Conservation (phyloP, 805 yeast genomes). For the Cyberlindnera petersonii region DNA sequence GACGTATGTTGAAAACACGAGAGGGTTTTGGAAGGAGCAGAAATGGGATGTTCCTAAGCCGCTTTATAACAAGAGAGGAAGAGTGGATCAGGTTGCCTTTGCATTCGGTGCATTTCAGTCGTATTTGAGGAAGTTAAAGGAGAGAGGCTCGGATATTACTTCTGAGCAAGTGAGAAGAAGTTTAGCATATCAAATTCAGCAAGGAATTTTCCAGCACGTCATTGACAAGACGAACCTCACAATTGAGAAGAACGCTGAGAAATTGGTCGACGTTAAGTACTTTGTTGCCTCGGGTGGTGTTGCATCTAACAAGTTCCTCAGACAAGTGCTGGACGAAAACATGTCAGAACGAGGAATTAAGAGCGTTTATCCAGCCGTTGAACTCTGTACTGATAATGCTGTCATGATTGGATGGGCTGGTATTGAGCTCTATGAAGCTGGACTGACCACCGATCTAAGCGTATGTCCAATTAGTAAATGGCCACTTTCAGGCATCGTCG, state of each 20-base stretch:
- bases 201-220: constrained; percentile 67
- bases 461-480: constrained; percentile 74
- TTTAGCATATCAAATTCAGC: constrained; percentile 58
- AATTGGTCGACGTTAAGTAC: constrained; percentile 41
- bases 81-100: constrained; percentile 47
- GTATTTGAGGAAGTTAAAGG: constrained; percentile 40
- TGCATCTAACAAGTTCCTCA: constrained; percentile 63
- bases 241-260: constrained; percentile 36
- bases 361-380: constrained; percentile 64
- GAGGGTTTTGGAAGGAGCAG: constrained; percentile 28
- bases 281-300: constrained; percentile 94
- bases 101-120: constrained; percentile 79
- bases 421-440: constrained; percentile 68
- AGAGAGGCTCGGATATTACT: constrained; percentile 15
- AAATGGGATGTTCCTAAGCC: constrained; percentile 44
- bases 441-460: constrained; percentile 43
- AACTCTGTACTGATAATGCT: constrained; percentile 90
- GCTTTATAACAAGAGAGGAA: constrained; percentile 43
- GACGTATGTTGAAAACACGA: constrained; percentile 37
- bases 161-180: constrained; percentile 34
- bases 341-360: constrained; percentile 32
- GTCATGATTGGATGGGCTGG: constrained; percentile 99
- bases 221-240: constrained; percentile 58
- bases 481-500: constrained; percentile 59
- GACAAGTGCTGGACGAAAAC: constrained; percentile 43